These are phyloP conservation scores for Melastoma malabathricum DNA, from an alignment of 345 rosid species.

Conservation along the genomic window DNA sequence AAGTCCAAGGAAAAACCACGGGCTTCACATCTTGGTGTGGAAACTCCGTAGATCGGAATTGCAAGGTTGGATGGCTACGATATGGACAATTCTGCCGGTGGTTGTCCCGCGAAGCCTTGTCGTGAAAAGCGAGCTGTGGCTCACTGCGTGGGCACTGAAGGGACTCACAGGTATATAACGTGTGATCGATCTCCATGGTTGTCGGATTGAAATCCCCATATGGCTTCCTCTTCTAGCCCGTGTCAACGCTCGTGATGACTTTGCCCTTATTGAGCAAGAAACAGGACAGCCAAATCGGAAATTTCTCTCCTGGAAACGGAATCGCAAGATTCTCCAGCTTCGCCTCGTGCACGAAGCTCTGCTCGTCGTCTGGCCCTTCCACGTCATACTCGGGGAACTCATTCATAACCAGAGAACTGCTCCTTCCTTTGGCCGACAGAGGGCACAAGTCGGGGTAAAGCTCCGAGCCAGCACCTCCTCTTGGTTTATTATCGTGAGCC, in stretches of 20 bases:
- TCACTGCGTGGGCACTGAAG: constrained; percentile 55
- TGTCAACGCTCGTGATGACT: constrained; percentile 22
- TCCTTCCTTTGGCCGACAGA: constrained; percentile 28
- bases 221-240: constrained; percentile 54
- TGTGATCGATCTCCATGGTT: constrained; percentile 26
- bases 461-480: constrained; percentile 54
- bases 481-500: constrained; percentile 71
- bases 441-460: constrained; percentile 49
- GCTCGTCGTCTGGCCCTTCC: constrained; percentile 49
- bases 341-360: constrained; percentile 36
- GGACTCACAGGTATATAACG: constrained; percentile 49
- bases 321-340: constrained; percentile 30
- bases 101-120: constrained; percentile 58
- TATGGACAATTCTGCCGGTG: constrained; percentile 61
- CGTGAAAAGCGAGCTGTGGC: constrained; percentile 45
- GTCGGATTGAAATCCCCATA: constrained; percentile 22
- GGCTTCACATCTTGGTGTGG: constrained; percentile 74
- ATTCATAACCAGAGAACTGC: constrained; percentile 29
- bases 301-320: constrained; percentile 13
- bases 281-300: constrained; percentile 24
- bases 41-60: constrained; percentile 42
- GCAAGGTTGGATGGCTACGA: constrained; percentile 22
- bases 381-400: constrained; percentile 70
- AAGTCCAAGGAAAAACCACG: constrained; percentile 36
- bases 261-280: constrained; percentile 40